Evolutionary conservation across 2,329 filamentous ascomycete genomes (phyloP).

Genomic region (Chaetomium strumarium): DNA sequence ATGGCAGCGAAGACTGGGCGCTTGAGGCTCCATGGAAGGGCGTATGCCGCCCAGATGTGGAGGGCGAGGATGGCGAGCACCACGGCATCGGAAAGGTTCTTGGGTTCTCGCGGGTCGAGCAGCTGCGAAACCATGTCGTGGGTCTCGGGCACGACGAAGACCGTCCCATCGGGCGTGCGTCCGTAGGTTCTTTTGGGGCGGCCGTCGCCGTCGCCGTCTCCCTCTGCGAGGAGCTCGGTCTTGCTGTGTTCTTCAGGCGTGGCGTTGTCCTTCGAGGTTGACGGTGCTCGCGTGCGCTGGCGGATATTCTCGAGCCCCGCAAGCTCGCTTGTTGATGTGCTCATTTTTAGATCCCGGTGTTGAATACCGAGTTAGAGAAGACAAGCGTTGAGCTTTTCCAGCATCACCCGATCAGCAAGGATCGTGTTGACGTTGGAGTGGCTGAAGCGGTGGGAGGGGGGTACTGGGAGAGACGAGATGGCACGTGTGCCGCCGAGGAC

Average conservation of each 20-base stretch:
- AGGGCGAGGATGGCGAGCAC: constrained; percentile 73
- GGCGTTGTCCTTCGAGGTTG: constrained; percentile 1
- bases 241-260: background rate
- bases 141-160: constrained; percentile 91
- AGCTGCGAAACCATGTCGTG: constrained; percentile 99
- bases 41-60: constrained; percentile 68
- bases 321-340: constrained; percentile 17
- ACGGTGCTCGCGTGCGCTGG: constrained; percentile 15
- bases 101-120: constrained; percentile 87
- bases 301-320: constrained; percentile 20
- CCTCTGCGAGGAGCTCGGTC: background rate
- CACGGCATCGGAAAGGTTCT: constrained; percentile 80
- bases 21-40: constrained; percentile 63
- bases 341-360: constrained; percentile 22
- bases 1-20: constrained; percentile 73
- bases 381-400: constrained; percentile 22
- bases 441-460: background rate
- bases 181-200: constrained; percentile 71
- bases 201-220: constrained; percentile 2
- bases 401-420: constrained; percentile 13
- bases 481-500: constrained; percentile 15
- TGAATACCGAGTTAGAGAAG: constrained; percentile 20
- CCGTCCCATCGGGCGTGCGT: constrained; percentile 83
- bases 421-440: background rate
- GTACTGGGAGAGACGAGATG: background rate